phyloP scores from a whole-genome alignment of 2,329 filamentous ascomycete genomes.

The Pezicula radicicola region DNA sequence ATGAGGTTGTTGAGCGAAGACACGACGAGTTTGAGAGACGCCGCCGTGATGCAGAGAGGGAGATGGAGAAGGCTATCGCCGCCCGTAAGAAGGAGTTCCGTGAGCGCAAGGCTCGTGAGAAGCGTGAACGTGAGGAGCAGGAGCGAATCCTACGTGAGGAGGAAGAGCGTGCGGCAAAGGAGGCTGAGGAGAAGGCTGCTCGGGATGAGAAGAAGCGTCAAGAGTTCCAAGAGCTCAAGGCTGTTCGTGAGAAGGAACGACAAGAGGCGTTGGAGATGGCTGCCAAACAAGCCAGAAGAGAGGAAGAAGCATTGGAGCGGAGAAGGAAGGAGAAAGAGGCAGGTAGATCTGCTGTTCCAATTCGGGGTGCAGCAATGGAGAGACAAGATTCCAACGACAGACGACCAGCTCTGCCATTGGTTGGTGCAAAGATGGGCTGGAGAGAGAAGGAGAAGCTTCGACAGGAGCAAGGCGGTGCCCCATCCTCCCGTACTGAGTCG shows the following conservation, averaged over 20 bases:
- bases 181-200: constrained; percentile 81
- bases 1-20: constrained; percentile 79
- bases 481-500: constrained; percentile 16
- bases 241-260: constrained; percentile 62
- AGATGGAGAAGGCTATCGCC: constrained; percentile 88
- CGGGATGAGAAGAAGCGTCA: constrained; percentile 78
- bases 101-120: constrained; percentile 80
- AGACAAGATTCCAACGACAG: constrained; percentile 47
- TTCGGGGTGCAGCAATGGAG: constrained; percentile 40
- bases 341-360: constrained; percentile 32
- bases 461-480: constrained; percentile 28
- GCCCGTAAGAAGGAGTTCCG: constrained; percentile 84
- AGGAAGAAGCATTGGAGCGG: constrained; percentile 83
- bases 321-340: constrained; percentile 62
- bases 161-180: constrained; percentile 74
- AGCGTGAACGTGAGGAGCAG: constrained; percentile 78
- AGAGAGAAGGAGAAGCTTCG: constrained; percentile 65
- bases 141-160: constrained; percentile 78
- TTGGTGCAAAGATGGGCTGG: constrained; percentile 65
- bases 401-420: constrained; percentile 60
- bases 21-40: constrained; percentile 96
- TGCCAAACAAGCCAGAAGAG: constrained; percentile 72
- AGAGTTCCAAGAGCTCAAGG: constrained; percentile 64
- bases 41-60: constrained; percentile 84
- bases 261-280: constrained; percentile 66